Percentiles rank a stretch among this genome's conserved stretches.
Evolutionary conservation across 495 filamentous ascomycete species (phyloP).

Genomic region (Symbiotaphrina buchneri): DNA sequence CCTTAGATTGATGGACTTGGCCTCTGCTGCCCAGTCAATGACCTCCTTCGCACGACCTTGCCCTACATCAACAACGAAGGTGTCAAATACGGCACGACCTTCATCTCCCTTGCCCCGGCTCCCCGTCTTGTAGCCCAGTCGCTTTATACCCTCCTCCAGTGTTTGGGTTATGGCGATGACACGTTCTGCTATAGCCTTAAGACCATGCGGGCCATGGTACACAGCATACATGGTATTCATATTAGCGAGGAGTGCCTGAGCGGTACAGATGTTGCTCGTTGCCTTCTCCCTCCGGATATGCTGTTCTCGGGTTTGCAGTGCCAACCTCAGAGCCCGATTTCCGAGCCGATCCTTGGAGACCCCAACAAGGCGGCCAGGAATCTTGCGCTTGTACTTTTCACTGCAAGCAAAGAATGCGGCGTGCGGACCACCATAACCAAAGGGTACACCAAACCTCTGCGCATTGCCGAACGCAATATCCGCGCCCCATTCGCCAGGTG

Average conservation of each 20-base stretch:
- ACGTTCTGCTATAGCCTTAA: conserved; percentile 67
- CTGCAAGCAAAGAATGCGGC: conserved; percentile 91
- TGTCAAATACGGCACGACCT: conserved; percentile 51
- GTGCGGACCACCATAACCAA: conserved; percentile 89
- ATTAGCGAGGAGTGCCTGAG: conserved; percentile 85
- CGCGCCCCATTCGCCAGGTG: conserved; percentile 88
- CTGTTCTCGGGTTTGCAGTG: conserved; percentile 88
- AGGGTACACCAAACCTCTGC: conserved; percentile 85
- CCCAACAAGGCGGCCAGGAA: conserved; percentile 81
- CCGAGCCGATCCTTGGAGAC: conserved; percentile 84
- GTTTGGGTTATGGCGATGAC: conserved; percentile 46
- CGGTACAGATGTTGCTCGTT: conserved; percentile 96
- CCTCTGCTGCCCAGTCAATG: conserved; percentile 22
- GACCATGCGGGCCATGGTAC: conserved; percentile 76
- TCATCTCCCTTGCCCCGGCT: conserved; percentile 28
- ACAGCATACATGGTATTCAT: conserved; percentile 98
- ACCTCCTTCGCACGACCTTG: conserved; percentile 25
- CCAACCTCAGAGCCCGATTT: conserved; percentile 63
- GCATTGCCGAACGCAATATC: conserved; percentile 94
- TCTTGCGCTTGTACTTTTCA: conserved; percentile 90
- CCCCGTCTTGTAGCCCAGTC: conserved; percentile 41
- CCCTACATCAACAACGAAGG: conserved; percentile 41
- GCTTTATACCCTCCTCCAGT: conserved; percentile 40
- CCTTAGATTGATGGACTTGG: conserved; percentile 38
- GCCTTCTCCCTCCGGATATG: conserved; percentile 96